phyloP scores from a whole-genome alignment of 148 eudicot genomes.

The Fagopyrum homotropicum region DNA sequence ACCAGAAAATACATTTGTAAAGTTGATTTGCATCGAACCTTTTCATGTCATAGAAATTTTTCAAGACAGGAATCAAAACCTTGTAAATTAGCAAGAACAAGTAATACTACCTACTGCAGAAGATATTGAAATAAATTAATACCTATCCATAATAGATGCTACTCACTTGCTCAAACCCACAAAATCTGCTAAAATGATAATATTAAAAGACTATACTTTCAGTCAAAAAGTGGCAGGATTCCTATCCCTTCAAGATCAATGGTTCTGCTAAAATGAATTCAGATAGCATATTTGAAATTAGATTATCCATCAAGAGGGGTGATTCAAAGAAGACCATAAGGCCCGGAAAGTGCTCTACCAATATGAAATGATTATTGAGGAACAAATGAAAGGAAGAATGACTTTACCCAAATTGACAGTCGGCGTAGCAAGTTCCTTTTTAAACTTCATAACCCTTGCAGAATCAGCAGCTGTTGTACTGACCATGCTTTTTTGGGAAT shows the following conservation, averaged over 20 bases:
- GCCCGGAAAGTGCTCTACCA: background rate
- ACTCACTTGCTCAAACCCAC: background rate
- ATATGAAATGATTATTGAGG: background rate
- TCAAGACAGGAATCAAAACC: background rate
- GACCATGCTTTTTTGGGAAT: slow-evolving; percentile 48
- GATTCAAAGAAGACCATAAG: background rate
- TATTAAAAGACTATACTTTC: background rate
- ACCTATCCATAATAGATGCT: background rate
- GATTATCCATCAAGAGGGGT: background rate
- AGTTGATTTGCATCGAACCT: background rate
- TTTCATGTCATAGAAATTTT: too few species aligned
- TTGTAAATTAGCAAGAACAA: background rate
- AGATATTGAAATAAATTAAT: too few species aligned
- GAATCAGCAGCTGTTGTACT: slow-evolving; percentile 89
- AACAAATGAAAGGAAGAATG: background rate
- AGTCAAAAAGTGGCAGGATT: background rate
- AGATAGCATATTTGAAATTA: background rate
- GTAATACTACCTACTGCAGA: background rate
- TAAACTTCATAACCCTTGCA: slow-evolving; percentile 81
- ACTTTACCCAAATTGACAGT: slow-evolving; percentile 68
- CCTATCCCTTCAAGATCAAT: background rate
- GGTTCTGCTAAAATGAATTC: background rate
- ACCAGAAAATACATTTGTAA: background rate
- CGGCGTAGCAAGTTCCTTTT: slow-evolving; percentile 65
- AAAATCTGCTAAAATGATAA: background rate